Evolutionary conservation across 2,329 filamentous ascomycete genomes (phyloP).

Genomic region (Alternaria sp.): DNA sequence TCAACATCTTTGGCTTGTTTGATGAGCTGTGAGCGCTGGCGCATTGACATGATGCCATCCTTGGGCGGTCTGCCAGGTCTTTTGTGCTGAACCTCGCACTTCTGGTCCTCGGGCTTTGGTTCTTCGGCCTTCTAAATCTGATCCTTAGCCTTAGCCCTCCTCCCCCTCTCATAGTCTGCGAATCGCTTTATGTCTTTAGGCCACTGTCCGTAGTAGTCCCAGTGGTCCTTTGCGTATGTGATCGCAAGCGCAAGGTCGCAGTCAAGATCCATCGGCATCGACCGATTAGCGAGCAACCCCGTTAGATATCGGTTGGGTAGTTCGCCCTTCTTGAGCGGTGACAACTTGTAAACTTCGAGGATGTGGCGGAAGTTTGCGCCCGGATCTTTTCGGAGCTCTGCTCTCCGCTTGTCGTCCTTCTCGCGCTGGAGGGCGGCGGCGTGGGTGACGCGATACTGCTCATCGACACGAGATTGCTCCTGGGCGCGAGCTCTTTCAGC

Average conservation of each 20-base stretch:
- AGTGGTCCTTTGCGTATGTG: slow-evolving; percentile 22
- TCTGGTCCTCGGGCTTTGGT: no score
- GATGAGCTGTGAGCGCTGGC: slow-evolving; percentile 71
- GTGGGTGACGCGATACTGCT: not conserved
- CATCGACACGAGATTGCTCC: not conserved
- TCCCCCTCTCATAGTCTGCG: slow-evolving; percentile 2
- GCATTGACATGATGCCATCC: slow-evolving; percentile 83
- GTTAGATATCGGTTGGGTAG: slow-evolving; percentile 10
- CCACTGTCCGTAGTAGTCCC: slow-evolving; percentile 19
- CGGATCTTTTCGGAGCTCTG: slow-evolving; percentile 14
- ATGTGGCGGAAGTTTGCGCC: slow-evolving; percentile 22
- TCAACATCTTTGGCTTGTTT: slow-evolving; percentile 63
- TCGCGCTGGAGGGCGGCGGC: slow-evolving; percentile 7
- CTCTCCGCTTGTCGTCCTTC: slow-evolving; percentile 5
- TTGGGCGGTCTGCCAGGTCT: slow-evolving; percentile 62
- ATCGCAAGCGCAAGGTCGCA: slow-evolving; percentile 24
- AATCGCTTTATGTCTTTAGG: slow-evolving; percentile 1
- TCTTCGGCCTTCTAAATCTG: not conserved
- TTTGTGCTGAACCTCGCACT: not conserved
- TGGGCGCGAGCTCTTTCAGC: not conserved
- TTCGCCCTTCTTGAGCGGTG: not conserved
- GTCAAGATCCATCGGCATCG: slow-evolving; percentile 9
- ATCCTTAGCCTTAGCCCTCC: not conserved
- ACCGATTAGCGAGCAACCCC: slow-evolving; percentile 21
- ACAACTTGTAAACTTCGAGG: slow-evolving; percentile 9